Conservation (phyloP, 192 early-diverging fungal genomes). For the Backusella luteola region DNA sequence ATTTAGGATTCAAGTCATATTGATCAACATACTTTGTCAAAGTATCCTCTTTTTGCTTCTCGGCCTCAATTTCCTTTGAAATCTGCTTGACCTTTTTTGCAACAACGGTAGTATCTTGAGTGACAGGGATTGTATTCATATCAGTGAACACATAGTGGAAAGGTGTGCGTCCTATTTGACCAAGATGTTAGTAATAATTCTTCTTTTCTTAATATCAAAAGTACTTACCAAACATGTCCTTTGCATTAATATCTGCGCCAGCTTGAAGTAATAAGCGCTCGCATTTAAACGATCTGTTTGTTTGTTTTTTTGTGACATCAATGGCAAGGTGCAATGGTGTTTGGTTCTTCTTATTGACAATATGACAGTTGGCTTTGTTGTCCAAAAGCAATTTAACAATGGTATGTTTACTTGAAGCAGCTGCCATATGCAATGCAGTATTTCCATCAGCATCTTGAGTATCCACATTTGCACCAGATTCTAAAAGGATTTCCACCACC, state of each 20-base stretch:
- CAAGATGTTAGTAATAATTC: background rate
- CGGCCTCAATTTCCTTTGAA: slow-evolving; percentile 7
- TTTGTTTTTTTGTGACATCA: slow-evolving; percentile 41
- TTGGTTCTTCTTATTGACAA: slow-evolving; percentile 23
- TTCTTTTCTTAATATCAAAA: too few relatives aligned
- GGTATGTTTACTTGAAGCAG: slow-evolving; percentile 33
- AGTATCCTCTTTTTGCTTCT: background rate
- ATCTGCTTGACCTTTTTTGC: slow-evolving; percentile 28
- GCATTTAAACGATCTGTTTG: slow-evolving; percentile 44
- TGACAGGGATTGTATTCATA: slow-evolving; percentile 38
- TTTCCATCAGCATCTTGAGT: slow-evolving; percentile 1
- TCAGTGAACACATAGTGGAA: slow-evolving; percentile 51
- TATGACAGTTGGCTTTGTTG: slow-evolving; percentile 31
- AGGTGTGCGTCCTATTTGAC: slow-evolving; percentile 41
- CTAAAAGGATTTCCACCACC: slow-evolving; percentile 7
- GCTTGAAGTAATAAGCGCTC: slow-evolving; percentile 44
- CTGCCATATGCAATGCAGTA: slow-evolving; percentile 45
- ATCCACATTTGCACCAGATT: slow-evolving; percentile 17
- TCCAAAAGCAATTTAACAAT: slow-evolving; percentile 46
- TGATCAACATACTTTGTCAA: background rate
- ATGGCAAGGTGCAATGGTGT: slow-evolving; percentile 54
- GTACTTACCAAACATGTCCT: slow-evolving; percentile 40
- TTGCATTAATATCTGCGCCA: slow-evolving; percentile 50
- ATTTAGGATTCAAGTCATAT: background rate
- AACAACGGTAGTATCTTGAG: slow-evolving; percentile 12